phyloP scores from a whole-genome alignment of 192 early-diverging fungal genomes.

The Podochytrium sp. region DNA sequence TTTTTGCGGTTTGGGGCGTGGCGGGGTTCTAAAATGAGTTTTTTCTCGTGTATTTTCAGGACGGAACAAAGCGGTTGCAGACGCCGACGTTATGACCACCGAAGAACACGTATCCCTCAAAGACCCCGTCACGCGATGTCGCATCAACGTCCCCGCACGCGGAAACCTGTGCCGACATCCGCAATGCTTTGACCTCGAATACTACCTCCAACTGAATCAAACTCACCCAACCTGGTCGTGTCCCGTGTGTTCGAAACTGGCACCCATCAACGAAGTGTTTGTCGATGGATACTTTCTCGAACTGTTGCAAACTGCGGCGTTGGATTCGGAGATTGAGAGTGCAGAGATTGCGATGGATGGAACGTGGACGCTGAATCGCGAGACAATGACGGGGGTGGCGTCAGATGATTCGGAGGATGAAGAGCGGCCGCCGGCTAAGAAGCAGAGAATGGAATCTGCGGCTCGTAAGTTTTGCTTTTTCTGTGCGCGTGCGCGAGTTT shows the following conservation, averaged over 20 bases:
- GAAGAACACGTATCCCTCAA: conserved; percentile 25
- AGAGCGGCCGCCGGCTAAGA: neutral
- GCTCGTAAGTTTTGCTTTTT: neutral
- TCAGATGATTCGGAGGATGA: conserved; percentile 20
- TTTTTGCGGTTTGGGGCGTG: neutral
- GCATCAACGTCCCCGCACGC: conserved; percentile 16
- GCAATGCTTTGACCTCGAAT: conserved; percentile 35
- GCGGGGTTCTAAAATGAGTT: neutral
- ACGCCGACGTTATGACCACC: conserved; percentile 20
- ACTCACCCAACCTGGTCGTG: conserved; percentile 32
- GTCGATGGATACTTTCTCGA: conserved; percentile 33
- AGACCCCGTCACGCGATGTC: conserved; percentile 16
- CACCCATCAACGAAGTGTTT: conserved; percentile 27
- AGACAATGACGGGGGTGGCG: neutral
- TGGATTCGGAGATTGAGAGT: conserved; percentile 16
- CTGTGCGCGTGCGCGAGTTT: neutral
- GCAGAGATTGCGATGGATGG: conserved; percentile 20
- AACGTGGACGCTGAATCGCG: conserved; percentile 16
- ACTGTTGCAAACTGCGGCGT: neutral
- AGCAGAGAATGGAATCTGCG: neutral
- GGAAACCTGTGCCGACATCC: conserved; percentile 16
- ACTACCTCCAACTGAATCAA: conserved; percentile 23
- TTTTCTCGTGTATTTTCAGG: neutral
- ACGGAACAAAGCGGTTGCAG: neutral
- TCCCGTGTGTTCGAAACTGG: conserved; percentile 27